These are phyloP conservation scores for Rubus parviflorus DNA, from an alignment of 306 rosid species.

Conservation along the genomic window DNA sequence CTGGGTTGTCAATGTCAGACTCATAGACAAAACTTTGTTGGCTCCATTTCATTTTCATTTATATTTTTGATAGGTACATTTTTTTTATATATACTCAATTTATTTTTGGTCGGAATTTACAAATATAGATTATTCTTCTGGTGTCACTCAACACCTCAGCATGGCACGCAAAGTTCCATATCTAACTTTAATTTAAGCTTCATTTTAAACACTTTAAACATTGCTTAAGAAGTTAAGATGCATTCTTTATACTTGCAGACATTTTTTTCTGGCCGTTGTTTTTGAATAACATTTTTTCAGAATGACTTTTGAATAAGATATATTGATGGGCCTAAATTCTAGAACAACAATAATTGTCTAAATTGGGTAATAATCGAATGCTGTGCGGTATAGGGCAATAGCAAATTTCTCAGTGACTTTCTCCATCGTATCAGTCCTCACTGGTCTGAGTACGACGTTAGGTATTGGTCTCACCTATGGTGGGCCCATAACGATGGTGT, in stretches of 20 bases:
- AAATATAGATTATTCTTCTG: neutral
- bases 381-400: conserved; percentile 27
- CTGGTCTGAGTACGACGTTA: conserved; percentile 41
- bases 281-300: neutral
- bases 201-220: neutral
- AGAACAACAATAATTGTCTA: neutral
- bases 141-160: conserved; percentile 5
- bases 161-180: neutral
- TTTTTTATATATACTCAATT: neutral
- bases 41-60: neutral
- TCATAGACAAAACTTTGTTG: neutral
- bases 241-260: neutral
- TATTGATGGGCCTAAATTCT: neutral
- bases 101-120: neutral
- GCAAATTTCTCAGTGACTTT: conserved; percentile 46
- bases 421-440: conserved; percentile 42
- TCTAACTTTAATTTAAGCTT: neutral
- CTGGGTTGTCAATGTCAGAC: conserved; percentile 4
- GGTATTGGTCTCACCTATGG: conserved; percentile 36
- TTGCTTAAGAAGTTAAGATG: neutral
- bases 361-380: neutral
- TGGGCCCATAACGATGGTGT: conserved; percentile 40
- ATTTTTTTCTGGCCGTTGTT: neutral
- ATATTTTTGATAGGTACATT: neutral
- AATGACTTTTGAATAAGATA: neutral